phyloP scores from a whole-genome alignment of 2,329 filamentous ascomycete genomes.

The Cercospora zeina region DNA sequence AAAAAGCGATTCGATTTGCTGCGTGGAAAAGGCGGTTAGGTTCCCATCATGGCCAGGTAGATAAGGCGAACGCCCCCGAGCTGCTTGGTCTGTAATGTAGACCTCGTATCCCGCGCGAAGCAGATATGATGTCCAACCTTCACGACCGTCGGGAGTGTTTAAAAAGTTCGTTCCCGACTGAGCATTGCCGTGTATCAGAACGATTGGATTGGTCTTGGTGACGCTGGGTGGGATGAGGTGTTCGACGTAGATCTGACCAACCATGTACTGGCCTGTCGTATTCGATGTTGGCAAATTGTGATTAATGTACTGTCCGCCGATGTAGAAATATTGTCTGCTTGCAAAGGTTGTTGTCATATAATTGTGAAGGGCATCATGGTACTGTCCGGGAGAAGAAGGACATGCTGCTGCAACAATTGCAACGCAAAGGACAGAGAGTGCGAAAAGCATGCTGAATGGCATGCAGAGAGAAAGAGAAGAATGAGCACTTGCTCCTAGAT shows the following conservation, averaged over 20 bases:
- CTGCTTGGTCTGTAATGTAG: slow-evolving; percentile 48
- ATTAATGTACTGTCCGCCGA: slow-evolving; percentile 34
- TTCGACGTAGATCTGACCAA: slow-evolving; percentile 58
- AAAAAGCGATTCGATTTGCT: slow-evolving; percentile 40
- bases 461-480: neutral
- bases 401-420: neutral
- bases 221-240: slow-evolving; percentile 37
- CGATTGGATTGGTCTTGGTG: slow-evolving; percentile 39
- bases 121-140: slow-evolving; percentile 53
- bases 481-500: neutral
- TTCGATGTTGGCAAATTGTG: slow-evolving; percentile 21
- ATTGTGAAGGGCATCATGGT: neutral
- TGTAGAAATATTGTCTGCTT: slow-evolving; percentile 28
- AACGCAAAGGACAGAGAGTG: neutral
- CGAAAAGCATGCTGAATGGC: neutral
- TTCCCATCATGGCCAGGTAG: slow-evolving; percentile 25
- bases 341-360: slow-evolving; percentile 11
- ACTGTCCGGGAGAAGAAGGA: neutral
- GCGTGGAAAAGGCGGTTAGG: slow-evolving; percentile 25
- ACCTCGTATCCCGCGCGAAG: slow-evolving; percentile 49
- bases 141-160: slow-evolving; percentile 51
- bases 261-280: slow-evolving; percentile 27
- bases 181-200: slow-evolving; percentile 50
- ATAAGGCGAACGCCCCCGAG: slow-evolving; percentile 39
- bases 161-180: slow-evolving; percentile 46